Evolutionary conservation across 2,329 filamentous ascomycete species (phyloP), one percentile per base, ranked within the genome.

Genomic region (Fusarium sp.): DNA sequence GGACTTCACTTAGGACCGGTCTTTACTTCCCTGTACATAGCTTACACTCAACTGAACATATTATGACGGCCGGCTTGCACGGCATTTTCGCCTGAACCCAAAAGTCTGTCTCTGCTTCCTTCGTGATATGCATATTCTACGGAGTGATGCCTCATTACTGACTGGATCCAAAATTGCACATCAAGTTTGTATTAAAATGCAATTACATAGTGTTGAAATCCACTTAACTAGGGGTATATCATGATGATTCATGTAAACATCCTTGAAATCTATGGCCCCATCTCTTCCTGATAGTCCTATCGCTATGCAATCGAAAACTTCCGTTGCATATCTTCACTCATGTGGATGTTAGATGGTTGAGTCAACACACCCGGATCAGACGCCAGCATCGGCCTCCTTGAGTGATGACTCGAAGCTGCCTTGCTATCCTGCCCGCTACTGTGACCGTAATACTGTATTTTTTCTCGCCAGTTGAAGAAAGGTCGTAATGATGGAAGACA

Each of bases 1-100:
- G 42, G 42, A 49, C 24, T 42, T 42, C 49, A 57, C 49, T 52
- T 33, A 29, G 38, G 23, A 26, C 42, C 42, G 41, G 49, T 43
- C 49, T 63, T 31, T 43, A 48, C 24, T 63, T 63, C 58, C 28
- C 24, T 54, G 60, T 57, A 57, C 18, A 63, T 63, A 63, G 10
- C 42, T 63, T 63, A 37, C 24, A 28, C 6, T 5, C 12, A 31
- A 38, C 28, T 33, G 58, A 64, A 63, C 50, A 57, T 63, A 63
- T 21, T 31, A 42, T 16, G 13, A 24, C 7, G 20, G 59, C 35
- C 28, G 18, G 18, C 49, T 29, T 33, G 37, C 8, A 3, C 26
- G 58, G 23, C 46, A 23, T 46, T 41, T 31, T 29, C 28, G 6
- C 29, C 15, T 52, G 16, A 18, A 35, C 7, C 33, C 4, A n/a